These are phyloP conservation scores for Penicillium psychrofluorescens DNA, from an alignment of 495 filamentous ascomycete genomes.

Conservation along the genomic window DNA sequence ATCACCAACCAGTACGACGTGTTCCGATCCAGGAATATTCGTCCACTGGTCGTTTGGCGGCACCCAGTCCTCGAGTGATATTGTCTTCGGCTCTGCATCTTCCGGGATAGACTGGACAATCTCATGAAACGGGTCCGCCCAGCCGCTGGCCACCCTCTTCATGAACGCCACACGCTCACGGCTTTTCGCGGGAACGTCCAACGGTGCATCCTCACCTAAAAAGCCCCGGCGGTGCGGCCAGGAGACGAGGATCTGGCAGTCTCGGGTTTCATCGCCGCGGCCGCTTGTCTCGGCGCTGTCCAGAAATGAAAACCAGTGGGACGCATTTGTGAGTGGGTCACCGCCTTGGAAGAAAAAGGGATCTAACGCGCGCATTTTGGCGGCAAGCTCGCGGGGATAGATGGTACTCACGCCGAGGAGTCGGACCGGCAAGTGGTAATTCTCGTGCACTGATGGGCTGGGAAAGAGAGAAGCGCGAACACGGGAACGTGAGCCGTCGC, in stretches of 20 bases:
- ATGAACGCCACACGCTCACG: slow-evolving; percentile 41
- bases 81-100: slow-evolving; percentile 38
- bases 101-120: slow-evolving; percentile 38
- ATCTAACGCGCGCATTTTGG: slow-evolving; percentile 42
- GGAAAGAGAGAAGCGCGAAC: slow-evolving; percentile 33
- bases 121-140: slow-evolving; percentile 49
- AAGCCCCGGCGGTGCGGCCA: slow-evolving; percentile 37
- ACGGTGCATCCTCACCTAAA: neutral
- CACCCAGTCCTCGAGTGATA: slow-evolving; percentile 53
- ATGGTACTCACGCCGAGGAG: slow-evolving; percentile 39
- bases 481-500: slow-evolving; percentile 47
- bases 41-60: slow-evolving; percentile 1
- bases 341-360: slow-evolving; percentile 56
- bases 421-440: slow-evolving; percentile 39
- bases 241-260: slow-evolving; percentile 45
- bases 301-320: slow-evolving; percentile 41
- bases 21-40: slow-evolving; percentile 8
- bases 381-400: slow-evolving; percentile 32
- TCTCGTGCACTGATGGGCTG: slow-evolving; percentile 12
- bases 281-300: slow-evolving; percentile 38
- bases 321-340: slow-evolving; percentile 48
- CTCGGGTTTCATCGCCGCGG: slow-evolving; percentile 27
- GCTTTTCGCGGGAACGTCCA: slow-evolving; percentile 33
- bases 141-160: slow-evolving; percentile 43
- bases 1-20: slow-evolving; percentile 43